A percentile compares a stretch with the other conserved stretches of the same genome.
Conservation (phyloP, 805 yeast genomes). For the Sugiyamaella smithiae region DNA sequence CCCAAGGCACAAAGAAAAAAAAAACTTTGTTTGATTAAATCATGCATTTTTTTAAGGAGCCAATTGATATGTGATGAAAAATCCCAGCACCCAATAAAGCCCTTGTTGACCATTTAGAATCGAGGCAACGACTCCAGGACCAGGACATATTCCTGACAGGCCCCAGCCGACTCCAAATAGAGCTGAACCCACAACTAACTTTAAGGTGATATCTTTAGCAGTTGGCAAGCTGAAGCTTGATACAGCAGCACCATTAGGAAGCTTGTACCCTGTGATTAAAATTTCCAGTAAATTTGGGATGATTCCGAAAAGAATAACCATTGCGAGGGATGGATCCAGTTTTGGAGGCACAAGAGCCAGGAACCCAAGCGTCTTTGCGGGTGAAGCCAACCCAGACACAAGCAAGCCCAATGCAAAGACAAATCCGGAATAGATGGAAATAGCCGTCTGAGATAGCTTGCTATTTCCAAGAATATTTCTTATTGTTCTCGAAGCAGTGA, state of each 20-base stretch:
- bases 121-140: constrained; percentile 44
- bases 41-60: constrained; percentile 4
- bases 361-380: constrained; percentile 47
- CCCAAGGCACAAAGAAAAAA: neutral
- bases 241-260: constrained; percentile 21
- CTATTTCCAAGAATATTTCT: constrained; percentile 7
- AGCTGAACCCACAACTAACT: constrained; percentile 42
- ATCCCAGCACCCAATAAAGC: constrained; percentile 33
- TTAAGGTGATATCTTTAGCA: constrained; percentile 27
- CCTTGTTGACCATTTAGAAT: constrained; percentile 30
- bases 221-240: constrained; percentile 24
- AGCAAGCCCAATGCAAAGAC: constrained; percentile 47
- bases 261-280: constrained; percentile 23
- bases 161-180: constrained; percentile 57
- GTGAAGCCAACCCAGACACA: constrained; percentile 47
- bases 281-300: constrained; percentile 42
- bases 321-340: constrained; percentile 47
- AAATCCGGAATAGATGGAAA: constrained; percentile 33
- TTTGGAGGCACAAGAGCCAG: constrained; percentile 35
- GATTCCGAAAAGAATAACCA: constrained; percentile 45
- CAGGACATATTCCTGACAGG: constrained; percentile 51
- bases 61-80: constrained; percentile 30
- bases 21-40: neutral
- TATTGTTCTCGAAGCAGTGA: neutral
- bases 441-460: constrained; percentile 17